phyloP scores from a whole-genome alignment of 192 early-diverging fungal species.

The Coemansia sp. region DNA sequence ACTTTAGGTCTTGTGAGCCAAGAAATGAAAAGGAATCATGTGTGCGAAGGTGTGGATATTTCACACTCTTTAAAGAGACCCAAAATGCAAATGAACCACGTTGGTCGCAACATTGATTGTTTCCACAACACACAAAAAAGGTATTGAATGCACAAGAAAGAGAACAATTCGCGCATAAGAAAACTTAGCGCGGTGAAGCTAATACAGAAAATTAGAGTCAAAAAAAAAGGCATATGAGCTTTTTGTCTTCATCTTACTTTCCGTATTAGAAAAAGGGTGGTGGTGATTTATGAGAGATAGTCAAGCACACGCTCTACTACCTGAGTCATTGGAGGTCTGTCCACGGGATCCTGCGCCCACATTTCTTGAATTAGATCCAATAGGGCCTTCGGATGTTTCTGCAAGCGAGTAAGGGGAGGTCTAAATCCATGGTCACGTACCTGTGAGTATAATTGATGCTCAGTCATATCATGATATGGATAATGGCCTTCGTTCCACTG shows the following conservation, averaged over 20 bases:
- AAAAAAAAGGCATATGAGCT: neutral
- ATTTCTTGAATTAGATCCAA: conserved; percentile 66
- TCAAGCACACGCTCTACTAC: conserved; percentile 70
- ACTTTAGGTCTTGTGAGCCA: neutral
- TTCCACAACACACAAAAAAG: neutral
- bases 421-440: conserved; percentile 63
- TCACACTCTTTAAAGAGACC: no score
- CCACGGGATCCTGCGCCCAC: conserved; percentile 64
- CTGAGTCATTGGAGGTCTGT: conserved; percentile 67
- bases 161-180: neutral
- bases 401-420: conserved; percentile 59
- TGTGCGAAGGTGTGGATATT: neutral
- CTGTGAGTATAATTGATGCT: conserved; percentile 61
- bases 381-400: conserved; percentile 60
- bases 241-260: neutral
- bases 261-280: neutral
- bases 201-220: conserved; percentile 1
- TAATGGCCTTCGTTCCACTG: conserved; percentile 71
- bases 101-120: neutral
- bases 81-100: neutral
- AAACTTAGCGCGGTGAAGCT: neutral
- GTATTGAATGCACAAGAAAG: neutral
- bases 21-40: neutral
- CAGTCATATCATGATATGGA: conserved; percentile 66
- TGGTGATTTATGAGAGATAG: conserved; percentile 55